Base-by-base conservation (phyloP, 2,329 filamentous ascomycete genomes). In the Trichoderma polysporum region DNA sequence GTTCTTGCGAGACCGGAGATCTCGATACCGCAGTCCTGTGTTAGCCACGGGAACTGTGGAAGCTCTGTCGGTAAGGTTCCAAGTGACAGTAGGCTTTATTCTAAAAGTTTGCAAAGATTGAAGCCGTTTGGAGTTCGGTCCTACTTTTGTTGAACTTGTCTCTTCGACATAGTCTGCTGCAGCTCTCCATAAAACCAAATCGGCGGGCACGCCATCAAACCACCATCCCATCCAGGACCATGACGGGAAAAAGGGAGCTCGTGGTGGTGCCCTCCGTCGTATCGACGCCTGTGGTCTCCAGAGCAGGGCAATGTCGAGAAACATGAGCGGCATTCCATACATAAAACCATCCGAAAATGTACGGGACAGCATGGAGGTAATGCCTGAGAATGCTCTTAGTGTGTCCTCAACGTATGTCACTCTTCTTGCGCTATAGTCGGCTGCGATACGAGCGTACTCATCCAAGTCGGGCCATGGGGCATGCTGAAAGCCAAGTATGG, bases 141-240 rank as follows among this genome's bases (percentile, higher is more conserved):
- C 76, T 17, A 74, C 74, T 54, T 76, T 78, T 4, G 70, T 70
- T 1, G 73, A 68, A 10, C 71, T 73, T 7, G 78, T 74, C 31
- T 79, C 76, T 68, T 81, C 78, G 10, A 82, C 76, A 61, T 82
- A 82, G 69, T 82, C 80, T 9, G 79, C 78, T 1, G 79, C 78
- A 0, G 80, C 79, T 56, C 76, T 76, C 81, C 81, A 82, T 12
- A 82, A 72, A 6, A 73, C 74, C 66, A 82, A 69, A 62, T 82
- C 81, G 15, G 79, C 78, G 6, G 80, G 76, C 15, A 82, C 74
- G 31, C 77, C 79, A 66, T 82, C 81, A 65, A 80, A 81, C 77
- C 79, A 81, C 81, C 81, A 83, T 25, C 81, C 80, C 77, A 83
- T 79, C 81, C 81, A 83, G 33, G 80, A 81, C 81, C 81, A 83